Conservation (phyloP, 2,329 filamentous ascomycete genomes). For the Rhexocercosporidium sp. region DNA sequence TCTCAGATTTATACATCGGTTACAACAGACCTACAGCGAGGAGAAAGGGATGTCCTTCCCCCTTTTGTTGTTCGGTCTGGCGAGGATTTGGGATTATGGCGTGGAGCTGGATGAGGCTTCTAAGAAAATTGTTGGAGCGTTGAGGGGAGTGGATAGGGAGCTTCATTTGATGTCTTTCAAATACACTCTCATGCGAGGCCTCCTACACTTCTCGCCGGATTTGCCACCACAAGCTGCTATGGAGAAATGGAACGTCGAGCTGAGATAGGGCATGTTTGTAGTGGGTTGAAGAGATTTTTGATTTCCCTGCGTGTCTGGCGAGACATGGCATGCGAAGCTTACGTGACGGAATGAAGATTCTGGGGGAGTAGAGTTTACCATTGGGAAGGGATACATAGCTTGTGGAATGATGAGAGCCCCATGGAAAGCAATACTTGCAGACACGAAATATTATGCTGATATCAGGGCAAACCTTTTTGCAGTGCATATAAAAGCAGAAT, state of each 20-base stretch:
- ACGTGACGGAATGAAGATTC: too few relatives aligned
- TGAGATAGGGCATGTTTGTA: background rate
- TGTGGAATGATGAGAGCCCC: too few relatives aligned
- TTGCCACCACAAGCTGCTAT: background rate
- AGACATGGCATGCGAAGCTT: background rate
- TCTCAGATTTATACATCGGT: background rate
- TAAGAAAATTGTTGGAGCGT: background rate
- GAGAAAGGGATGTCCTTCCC: background rate
- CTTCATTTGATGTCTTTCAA: background rate
- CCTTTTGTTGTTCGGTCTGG: background rate
- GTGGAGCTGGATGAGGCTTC: background rate
- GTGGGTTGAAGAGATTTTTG: background rate
- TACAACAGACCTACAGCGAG: constrained; percentile 4
- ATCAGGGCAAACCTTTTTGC: too few relatives aligned
- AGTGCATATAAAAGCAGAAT: too few relatives aligned
- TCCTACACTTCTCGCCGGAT: background rate
- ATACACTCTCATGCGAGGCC: background rate
- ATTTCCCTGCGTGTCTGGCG: background rate
- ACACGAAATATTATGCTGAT: too few relatives aligned
- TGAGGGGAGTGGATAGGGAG: background rate
- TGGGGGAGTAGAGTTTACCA: too few relatives aligned
- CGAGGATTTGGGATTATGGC: background rate
- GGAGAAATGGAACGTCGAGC: background rate
- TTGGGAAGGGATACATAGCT: too few relatives aligned
- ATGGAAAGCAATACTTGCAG: too few relatives aligned